Evolutionary conservation across 2,329 filamentous ascomycete genomes (phyloP).

Genomic region (Salinomyces thailandicus): DNA sequence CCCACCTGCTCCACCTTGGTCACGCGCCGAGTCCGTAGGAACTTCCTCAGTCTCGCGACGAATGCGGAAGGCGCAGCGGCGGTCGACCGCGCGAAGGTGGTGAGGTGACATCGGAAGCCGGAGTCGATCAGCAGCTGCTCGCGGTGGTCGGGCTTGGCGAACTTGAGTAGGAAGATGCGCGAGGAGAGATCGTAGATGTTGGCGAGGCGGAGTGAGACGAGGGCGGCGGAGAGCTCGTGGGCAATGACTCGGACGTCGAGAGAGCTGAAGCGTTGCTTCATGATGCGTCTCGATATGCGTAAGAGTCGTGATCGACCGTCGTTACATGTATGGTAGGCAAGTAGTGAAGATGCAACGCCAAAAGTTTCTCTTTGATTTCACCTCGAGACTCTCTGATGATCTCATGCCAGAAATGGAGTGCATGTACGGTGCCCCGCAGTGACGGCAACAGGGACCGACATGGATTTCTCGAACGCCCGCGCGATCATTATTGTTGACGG

Average conservation of each 20-base stretch:
- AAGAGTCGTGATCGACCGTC: too few species aligned
- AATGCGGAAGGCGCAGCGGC: slow-evolving; percentile 77
- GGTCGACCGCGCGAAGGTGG: slow-evolving; percentile 78
- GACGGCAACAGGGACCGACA: not conserved
- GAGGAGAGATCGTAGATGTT: slow-evolving; percentile 96
- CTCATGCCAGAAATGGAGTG: too few species aligned
- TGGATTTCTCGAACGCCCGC: not conserved
- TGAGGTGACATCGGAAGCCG: slow-evolving; percentile 91
- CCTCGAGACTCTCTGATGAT: not conserved
- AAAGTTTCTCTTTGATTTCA: not conserved
- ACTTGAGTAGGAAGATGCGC: slow-evolving; percentile 90
- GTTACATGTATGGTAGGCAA: too few species aligned
- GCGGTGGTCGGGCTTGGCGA: slow-evolving; percentile 78
- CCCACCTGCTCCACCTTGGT: slow-evolving; percentile 77
- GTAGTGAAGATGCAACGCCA: too few species aligned
- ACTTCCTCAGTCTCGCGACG: slow-evolving; percentile 74
- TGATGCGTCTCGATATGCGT: too few species aligned
- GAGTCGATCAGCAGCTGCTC: slow-evolving; percentile 88
- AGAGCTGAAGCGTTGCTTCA: slow-evolving; percentile 76
- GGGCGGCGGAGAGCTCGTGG: slow-evolving; percentile 71
- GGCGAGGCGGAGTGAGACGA: slow-evolving; percentile 69
- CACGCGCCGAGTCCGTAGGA: slow-evolving; percentile 73
- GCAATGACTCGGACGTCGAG: slow-evolving; percentile 78
- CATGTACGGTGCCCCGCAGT: too few species aligned
- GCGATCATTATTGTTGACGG: too few species aligned